Evolutionary conservation across 345 rosid species (phyloP).

Genomic region (Orychophragmus violaceus): DNA sequence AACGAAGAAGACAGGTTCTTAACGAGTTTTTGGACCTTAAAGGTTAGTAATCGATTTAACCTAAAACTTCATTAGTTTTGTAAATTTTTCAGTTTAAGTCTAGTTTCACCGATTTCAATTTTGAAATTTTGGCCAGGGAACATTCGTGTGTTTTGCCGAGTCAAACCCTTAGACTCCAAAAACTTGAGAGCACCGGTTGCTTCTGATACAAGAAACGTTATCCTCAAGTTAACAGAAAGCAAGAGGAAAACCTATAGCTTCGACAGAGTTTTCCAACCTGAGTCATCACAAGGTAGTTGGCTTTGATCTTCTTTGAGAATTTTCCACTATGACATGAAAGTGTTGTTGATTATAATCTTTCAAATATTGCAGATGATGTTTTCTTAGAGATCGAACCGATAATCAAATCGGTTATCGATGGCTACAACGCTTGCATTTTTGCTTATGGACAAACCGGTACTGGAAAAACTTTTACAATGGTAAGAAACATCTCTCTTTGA

Average conservation of each 20-base stretch:
- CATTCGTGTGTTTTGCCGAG: conserved; percentile 76
- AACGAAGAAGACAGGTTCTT: conserved; percentile 54
- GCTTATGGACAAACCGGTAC: conserved; percentile 87
- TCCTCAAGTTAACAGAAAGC: conserved; percentile 36
- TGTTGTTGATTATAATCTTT: conserved; percentile 13
- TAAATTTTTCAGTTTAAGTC: not conserved
- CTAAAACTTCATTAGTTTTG: not conserved
- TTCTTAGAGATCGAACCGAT: conserved; percentile 79
- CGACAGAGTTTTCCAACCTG: conserved; percentile 58
- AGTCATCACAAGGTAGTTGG: conserved; percentile 59
- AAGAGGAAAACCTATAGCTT: conserved; percentile 53
- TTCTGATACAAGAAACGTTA: conserved; percentile 43
- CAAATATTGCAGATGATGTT: conserved; percentile 53
- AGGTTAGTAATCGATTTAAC: conserved; percentile 35
- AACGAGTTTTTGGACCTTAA: conserved; percentile 69
- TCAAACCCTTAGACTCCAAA: conserved; percentile 40
- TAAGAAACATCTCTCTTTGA: conserved; percentile 19
- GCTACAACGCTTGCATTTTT: conserved; percentile 79
- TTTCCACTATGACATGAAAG: not conserved
- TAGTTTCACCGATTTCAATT: not conserved
- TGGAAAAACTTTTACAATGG: conserved; percentile 83
- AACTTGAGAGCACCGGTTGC: conserved; percentile 37
- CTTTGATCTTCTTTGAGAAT: not conserved
- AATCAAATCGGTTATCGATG: conserved; percentile 68
- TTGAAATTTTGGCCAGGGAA: conserved; percentile 39